phyloP scores from a whole-genome alignment of 1,284 basidiomycete species.

The Kalmanozyma brasiliensis region DNA sequence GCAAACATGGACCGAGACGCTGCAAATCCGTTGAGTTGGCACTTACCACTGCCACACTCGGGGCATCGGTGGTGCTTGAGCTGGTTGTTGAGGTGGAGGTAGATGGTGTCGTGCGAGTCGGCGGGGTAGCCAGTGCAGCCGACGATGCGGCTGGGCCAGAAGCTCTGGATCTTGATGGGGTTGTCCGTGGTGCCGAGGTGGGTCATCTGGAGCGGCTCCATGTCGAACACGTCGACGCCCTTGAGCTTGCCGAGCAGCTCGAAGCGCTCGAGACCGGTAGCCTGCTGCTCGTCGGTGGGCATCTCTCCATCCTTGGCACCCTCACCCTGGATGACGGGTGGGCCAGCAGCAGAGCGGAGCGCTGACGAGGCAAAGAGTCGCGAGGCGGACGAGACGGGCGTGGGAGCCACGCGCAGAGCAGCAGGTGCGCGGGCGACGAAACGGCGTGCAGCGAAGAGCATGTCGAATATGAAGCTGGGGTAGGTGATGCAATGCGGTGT shows the following conservation, averaged over 20 bases:
- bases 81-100: constrained; percentile 60
- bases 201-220: constrained; percentile 84
- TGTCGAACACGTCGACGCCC: constrained; percentile 90
- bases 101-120: constrained; percentile 66
- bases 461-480: constrained; percentile 15
- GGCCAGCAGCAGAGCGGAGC: constrained; percentile 58
- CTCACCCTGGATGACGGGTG: constrained; percentile 79
- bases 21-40: no score
- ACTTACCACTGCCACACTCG: constrained; percentile 66
- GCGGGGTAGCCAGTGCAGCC: constrained; percentile 67
- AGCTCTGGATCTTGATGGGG: constrained; percentile 87
- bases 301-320: constrained; percentile 80
- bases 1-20: no score
- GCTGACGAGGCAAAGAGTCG: constrained; percentile 56
- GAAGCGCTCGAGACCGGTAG: constrained; percentile 95
- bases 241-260: constrained; percentile 88
- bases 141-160: constrained; percentile 68
- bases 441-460: constrained; percentile 52
- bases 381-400: constrained; percentile 36
- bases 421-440: constrained; percentile 46
- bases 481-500: constrained; percentile 2
- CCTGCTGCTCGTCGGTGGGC: constrained; percentile 86
- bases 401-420: constrained; percentile 46
- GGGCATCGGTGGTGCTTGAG: constrained; percentile 64
- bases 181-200: constrained; percentile 87